phyloP scores from a whole-genome alignment of 2,329 filamentous ascomycete genomes.

The Pseudogymnoascus sp. region DNA sequence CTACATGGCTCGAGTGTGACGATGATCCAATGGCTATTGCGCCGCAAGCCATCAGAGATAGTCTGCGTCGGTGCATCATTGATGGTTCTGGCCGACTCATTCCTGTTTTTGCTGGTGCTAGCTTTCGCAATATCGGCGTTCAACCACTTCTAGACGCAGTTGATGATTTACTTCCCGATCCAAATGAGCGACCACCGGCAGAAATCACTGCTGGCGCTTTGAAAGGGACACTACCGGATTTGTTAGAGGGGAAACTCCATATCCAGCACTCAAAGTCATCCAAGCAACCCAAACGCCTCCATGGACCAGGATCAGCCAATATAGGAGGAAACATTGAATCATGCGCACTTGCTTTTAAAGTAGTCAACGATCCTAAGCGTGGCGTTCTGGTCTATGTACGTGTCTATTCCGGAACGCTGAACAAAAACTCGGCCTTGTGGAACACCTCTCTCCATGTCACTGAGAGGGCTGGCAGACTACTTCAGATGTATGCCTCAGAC shows the following conservation, averaged over 20 bases:
- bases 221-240: conserved; percentile 46
- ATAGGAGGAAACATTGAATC: conserved; percentile 45
- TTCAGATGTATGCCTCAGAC: conserved; percentile 86
- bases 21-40: conserved; percentile 66
- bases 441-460: conserved; percentile 79
- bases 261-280: conserved; percentile 32
- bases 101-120: conserved; percentile 85
- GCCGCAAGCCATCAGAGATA: conserved; percentile 59
- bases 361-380: conserved; percentile 78
- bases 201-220: conserved; percentile 62
- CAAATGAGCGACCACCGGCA: conserved; percentile 70
- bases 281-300: conserved; percentile 22
- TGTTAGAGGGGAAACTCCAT: conserved; percentile 41
- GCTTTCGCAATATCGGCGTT: conserved; percentile 89
- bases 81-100: conserved; percentile 66
- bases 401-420: conserved; percentile 79
- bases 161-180: conserved; percentile 79
- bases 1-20: conserved; percentile 72
- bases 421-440: conserved; percentile 69
- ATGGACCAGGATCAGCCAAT: conserved; percentile 28
- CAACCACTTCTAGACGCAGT: conserved; percentile 87
- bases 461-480: conserved; percentile 71
- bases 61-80: conserved; percentile 66
- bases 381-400: conserved; percentile 88
- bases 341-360: conserved; percentile 79